Conservation (phyloP, 116 monocot species). For the Posidonia oceanica region DNA sequence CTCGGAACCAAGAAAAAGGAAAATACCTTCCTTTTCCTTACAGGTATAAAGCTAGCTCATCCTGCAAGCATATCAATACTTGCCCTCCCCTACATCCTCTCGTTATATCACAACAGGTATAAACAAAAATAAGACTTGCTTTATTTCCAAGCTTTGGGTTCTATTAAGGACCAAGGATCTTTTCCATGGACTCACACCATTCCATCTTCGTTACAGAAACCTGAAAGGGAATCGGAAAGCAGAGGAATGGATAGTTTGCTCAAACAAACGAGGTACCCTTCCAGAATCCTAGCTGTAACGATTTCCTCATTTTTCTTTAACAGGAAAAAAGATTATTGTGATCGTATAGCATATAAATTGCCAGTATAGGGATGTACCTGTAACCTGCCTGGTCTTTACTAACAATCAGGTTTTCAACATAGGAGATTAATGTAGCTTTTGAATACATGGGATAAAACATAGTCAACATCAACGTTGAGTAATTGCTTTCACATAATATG, state of each 20-base stretch:
- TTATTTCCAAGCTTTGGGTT: neutral
- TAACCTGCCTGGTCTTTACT: neutral
- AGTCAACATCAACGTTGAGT: too few relatives aligned
- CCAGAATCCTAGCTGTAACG: neutral
- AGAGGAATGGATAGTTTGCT: conserved; percentile 5
- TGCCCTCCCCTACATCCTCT: neutral
- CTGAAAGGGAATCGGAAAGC: neutral
- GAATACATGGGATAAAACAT: too few relatives aligned
- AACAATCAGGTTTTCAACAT: neutral
- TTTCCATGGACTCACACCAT: neutral
- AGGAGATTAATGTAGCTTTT: neutral
- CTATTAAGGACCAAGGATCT: neutral
- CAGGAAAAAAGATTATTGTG: neutral
- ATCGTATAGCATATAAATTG: neutral
- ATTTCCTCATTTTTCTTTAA: neutral
- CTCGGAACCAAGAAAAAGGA: neutral
- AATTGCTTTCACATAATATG: too few relatives aligned
- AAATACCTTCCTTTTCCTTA: conserved; percentile 2
- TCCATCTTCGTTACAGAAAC: neutral
- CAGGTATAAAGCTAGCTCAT: neutral
- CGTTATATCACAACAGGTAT: neutral
- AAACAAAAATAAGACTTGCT: conserved; percentile 1
- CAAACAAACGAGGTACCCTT: conserved; percentile 8
- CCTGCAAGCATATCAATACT: neutral
- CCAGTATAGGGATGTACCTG: too few relatives aligned